phyloP scores from a whole-genome alignment of 257 asterid genomes.

The Nicotiana attenuata region DNA sequence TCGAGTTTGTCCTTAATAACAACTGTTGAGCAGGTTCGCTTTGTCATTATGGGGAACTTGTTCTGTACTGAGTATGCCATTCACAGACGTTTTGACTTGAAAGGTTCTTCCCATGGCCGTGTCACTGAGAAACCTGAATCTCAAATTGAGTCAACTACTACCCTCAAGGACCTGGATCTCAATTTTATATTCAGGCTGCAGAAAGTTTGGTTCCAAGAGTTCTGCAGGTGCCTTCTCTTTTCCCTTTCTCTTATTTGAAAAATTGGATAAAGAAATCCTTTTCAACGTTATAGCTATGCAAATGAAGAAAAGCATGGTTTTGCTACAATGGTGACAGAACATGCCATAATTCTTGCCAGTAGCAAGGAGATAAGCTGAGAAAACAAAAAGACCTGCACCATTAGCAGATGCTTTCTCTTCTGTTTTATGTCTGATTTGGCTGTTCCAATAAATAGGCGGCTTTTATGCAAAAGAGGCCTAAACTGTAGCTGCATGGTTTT shows the following conservation, averaged over 20 bases:
- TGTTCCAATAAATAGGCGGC: background rate
- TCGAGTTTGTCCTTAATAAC: conserved; percentile 2
- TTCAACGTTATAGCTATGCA: background rate
- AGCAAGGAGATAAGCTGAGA: background rate
- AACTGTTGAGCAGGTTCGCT: conserved; percentile 58
- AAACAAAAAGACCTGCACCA: background rate
- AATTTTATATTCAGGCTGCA: conserved; percentile 70
- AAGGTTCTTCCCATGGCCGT: conserved; percentile 95
- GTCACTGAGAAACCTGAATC: conserved; percentile 58
- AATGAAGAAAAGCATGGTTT: background rate
- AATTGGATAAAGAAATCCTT: background rate
- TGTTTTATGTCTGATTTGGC: background rate
- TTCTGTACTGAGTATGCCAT: conserved; percentile 66
- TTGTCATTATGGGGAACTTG: conserved; percentile 91
- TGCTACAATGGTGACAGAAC: background rate
- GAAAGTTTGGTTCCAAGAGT: conserved; percentile 64
- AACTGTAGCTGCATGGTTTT: no score
- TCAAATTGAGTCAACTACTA: conserved; percentile 69
- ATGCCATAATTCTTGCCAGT: background rate
- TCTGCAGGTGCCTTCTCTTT: conserved; percentile 50
- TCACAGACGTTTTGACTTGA: conserved; percentile 82
- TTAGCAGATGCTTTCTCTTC: background rate
- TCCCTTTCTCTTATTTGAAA: background rate
- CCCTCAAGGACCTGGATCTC: conserved; percentile 94
- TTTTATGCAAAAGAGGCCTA: background rate